Percentiles rank a stretch among this genome's conserved stretches.
phyloP scores from a whole-genome alignment of 2,329 filamentous ascomycete species.

The Juglanconis sp. region DNA sequence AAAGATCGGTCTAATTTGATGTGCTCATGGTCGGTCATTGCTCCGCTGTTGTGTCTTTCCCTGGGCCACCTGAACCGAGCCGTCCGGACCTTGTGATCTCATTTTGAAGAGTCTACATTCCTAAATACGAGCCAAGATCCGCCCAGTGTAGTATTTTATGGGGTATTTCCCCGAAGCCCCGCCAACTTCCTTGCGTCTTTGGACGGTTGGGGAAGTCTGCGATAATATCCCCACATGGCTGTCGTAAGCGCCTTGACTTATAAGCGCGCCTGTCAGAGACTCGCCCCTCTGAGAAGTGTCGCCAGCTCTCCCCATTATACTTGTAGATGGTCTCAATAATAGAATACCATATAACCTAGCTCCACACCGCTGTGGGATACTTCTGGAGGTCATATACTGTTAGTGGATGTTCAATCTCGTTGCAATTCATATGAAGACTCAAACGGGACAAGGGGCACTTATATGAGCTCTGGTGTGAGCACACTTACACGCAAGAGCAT shows the following conservation, averaged over 20 bases:
- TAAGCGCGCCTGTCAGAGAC: background rate
- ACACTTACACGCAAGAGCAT: too few species aligned
- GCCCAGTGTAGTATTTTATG: background rate
- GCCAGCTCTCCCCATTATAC: background rate
- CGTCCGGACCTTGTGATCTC: background rate
- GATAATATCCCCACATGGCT: background rate
- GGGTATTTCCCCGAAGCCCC: background rate
- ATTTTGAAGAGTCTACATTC: background rate
- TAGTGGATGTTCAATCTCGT: too few species aligned
- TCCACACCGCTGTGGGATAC: too few species aligned
- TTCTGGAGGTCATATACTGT: too few species aligned
- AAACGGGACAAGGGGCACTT: too few species aligned
- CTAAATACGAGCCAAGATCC: background rate
- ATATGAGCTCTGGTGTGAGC: too few species aligned
- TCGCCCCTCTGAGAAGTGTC: background rate
- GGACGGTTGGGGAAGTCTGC: too few species aligned
- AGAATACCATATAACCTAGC: background rate
- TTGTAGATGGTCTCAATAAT: background rate
- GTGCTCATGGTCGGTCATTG: background rate
- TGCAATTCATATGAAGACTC: too few species aligned
- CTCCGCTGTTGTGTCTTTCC: background rate
- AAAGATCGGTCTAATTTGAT: background rate
- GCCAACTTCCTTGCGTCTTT: background rate
- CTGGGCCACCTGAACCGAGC: background rate
- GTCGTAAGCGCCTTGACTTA: background rate